Conservation (phyloP, 2,329 filamentous ascomycete species). For the Colletotrichum kahawae region DNA sequence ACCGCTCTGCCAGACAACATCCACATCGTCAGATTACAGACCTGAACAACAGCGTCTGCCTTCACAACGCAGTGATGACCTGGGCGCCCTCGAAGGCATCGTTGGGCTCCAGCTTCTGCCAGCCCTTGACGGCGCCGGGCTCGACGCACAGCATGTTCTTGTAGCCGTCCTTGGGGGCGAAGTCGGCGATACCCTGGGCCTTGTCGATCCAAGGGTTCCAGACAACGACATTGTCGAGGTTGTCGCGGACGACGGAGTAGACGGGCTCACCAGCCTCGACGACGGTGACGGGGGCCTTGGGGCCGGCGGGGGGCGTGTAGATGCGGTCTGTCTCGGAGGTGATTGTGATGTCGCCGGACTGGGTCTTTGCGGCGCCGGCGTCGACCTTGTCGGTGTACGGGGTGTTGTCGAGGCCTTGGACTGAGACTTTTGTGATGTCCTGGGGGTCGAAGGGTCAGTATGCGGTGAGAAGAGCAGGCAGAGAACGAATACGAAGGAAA, state of each 20-base stretch:
- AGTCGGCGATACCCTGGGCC: slow-evolving; percentile 81
- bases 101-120: slow-evolving; percentile 84
- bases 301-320: slow-evolving; percentile 74
- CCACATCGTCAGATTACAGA: not conserved
- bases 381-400: slow-evolving; percentile 86
- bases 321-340: slow-evolving; percentile 85
- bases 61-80: slow-evolving; percentile 42
- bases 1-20: not conserved
- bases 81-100: slow-evolving; percentile 69
- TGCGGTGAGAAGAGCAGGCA: not conserved
- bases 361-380: slow-evolving; percentile 66
- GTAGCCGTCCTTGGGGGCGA: slow-evolving; percentile 86
- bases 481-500: not conserved
- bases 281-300: slow-evolving; percentile 63
- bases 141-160: slow-evolving; percentile 95
- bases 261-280: slow-evolving; percentile 65
- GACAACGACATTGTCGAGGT: slow-evolving; percentile 85
- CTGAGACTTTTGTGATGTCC: slow-evolving; percentile 77
- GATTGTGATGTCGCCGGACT: slow-evolving; percentile 70
- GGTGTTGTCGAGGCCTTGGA: slow-evolving; percentile 79
- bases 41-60: not conserved
- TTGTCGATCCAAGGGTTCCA: slow-evolving; percentile 98
- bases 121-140: slow-evolving; percentile 81
- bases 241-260: slow-evolving; percentile 82
- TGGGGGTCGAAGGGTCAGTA: slow-evolving; percentile 38